Percentiles rank a stretch among this genome's conserved stretches.
phyloP scores from a whole-genome alignment of 1,139 yeast genomes.

The Yamadazyma blattariae region DNA sequence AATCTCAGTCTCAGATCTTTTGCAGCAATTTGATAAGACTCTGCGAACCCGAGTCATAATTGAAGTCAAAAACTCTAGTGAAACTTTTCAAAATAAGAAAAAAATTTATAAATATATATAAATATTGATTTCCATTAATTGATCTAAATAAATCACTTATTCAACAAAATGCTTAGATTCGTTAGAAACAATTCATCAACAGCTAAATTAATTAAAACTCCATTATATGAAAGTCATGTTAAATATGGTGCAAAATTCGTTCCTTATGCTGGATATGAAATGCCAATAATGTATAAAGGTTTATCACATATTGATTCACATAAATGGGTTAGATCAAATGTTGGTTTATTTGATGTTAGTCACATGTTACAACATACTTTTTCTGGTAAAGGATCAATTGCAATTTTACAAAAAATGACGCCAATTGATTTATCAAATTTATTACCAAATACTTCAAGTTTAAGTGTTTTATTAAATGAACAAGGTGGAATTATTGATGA shows the following conservation, averaged over 20 bases:
- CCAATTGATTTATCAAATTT: slow-evolving; percentile 75
- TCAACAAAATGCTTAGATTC: slow-evolving; percentile 20
- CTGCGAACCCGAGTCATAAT: no score
- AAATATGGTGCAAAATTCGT: slow-evolving; percentile 86
- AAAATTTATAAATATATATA: no score
- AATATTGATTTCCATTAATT: no score
- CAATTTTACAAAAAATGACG: slow-evolving; percentile 72
- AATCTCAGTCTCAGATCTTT: no score
- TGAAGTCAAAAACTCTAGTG: no score
- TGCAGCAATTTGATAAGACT: no score
- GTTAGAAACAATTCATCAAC: slow-evolving; percentile 27
- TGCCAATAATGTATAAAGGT: slow-evolving; percentile 86
- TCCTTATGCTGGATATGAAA: slow-evolving; percentile 89
- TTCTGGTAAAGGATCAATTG: slow-evolving; percentile 65
- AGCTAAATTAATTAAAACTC: slow-evolving; percentile 54
- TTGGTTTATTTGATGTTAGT: slow-evolving; percentile 93
- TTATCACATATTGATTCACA: slow-evolving; percentile 92
- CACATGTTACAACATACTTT: slow-evolving; percentile 93
- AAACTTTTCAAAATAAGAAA: no score
- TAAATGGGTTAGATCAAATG: slow-evolving; percentile 84
- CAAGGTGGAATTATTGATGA: slow-evolving; percentile 90
- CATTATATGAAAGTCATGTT: slow-evolving; percentile 77
- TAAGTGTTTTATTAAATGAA: slow-evolving; percentile 73
- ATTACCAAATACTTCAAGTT: slow-evolving; percentile 59
- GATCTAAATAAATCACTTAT: no score